phyloP scores from a whole-genome alignment of 202 grass and related monocot genomes.

The Musa balbisiana region DNA sequence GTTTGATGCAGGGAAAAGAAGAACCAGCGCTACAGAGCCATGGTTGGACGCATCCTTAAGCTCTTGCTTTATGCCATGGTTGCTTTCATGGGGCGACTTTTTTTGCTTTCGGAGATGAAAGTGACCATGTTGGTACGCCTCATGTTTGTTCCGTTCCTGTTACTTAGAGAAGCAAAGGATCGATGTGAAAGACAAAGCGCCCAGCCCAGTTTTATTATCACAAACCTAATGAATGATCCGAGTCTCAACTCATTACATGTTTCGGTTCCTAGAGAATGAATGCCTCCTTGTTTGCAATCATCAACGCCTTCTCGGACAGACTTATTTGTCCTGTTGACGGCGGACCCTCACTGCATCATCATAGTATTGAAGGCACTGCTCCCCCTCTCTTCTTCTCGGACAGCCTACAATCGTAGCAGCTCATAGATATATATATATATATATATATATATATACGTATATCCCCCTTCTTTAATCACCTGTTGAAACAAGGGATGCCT shows the following conservation, averaged over 20 bases:
- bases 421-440: background rate
- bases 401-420: background rate
- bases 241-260: no score
- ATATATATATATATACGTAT: background rate
- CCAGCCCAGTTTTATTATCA: no score
- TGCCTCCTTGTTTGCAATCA: no score
- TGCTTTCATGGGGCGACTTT: conserved; percentile 9
- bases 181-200: background rate
- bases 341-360: background rate
- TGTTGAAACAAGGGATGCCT: conserved; percentile 34
- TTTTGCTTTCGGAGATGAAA: background rate
- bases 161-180: no score
- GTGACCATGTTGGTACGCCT: background rate
- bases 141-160: background rate
- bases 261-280: no score
- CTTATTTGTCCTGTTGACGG: background rate
- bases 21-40: conserved; percentile 23
- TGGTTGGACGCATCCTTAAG: conserved; percentile 7
- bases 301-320: background rate
- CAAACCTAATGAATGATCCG: no score
- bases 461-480: conserved; percentile 14
- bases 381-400: background rate
- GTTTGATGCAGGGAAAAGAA: conserved; percentile 27
- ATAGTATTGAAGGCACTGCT: background rate
- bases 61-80: conserved; percentile 21